Evolutionary conservation across 2,329 filamentous ascomycete genomes (phyloP), one percentile per base, ranked within the genome.

Genomic region (Alternaria ventricosa): DNA sequence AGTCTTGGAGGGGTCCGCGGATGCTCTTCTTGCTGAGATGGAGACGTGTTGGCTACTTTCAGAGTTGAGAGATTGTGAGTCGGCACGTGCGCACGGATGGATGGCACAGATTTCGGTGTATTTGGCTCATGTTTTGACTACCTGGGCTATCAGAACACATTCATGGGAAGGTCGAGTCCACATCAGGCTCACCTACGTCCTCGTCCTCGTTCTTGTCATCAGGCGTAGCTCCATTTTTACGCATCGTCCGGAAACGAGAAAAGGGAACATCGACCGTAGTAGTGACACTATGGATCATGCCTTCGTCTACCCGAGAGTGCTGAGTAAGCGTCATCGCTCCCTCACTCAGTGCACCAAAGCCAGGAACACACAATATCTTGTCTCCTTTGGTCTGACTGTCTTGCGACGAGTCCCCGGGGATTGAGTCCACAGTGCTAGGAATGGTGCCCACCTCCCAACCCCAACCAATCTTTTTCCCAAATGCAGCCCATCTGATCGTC

Each of bases 321-420:
- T 64, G 67, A 58, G 65, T 72, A 22, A 80, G 55, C 9, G 66
- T 73, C 59, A 80, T 64, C 2, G 89, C 90, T 15, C 85, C 80
- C 55, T 87, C 85, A 0, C 90, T 89, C 18, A 90, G 79, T 10
- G 86, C 88, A 22, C 90, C 90, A 73, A 93, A 92, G 60, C 85
- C 82, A 15, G 64, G 55, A 1, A 55, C 12, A 12, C n/a, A 15
- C 27, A n/a, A 5, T 9, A 43, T 30, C 18, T 9, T 33, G n/a
- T 25, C 25, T 9, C 7, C 6, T 47, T 33, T 43, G 6, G 63
- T 25, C 9, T 57, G 44, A 7, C 57, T 30, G 20, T 69, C 60
- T 50, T 77, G 72, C 66, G 69, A 69, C 13, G 71, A 73, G 2
- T 58, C 63, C 12, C 65, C 64, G 4, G 73, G 73, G 9, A 80